Conservation (phyloP, 1,284 basidiomycete genomes). For the Xanthoconium separans region DNA sequence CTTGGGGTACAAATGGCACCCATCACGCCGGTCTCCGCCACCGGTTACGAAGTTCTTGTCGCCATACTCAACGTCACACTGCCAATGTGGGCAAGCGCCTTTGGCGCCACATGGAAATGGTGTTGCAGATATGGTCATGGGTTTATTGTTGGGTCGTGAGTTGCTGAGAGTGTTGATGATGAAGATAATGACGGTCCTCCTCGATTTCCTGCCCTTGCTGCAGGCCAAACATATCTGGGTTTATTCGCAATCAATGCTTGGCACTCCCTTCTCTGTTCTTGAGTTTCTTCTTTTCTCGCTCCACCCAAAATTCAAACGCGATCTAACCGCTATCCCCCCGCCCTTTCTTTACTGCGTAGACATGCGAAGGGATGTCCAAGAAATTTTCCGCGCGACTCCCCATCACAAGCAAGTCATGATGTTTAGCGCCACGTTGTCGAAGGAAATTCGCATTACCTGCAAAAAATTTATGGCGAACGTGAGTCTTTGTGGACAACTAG, state of each 20-base stretch:
- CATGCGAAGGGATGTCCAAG: conserved; percentile 99
- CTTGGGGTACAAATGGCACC: conserved; percentile 39
- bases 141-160: conserved; percentile 33
- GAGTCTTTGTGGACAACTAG: conserved; percentile 34
- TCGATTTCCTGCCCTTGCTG: conserved; percentile 19
- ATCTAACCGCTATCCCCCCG: conserved; percentile 66
- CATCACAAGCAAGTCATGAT: conserved; percentile 99
- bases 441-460: conserved; percentile 97
- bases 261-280: conserved; percentile 24
- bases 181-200: conserved; percentile 26
- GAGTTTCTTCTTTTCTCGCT: conserved; percentile 49
- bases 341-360: conserved; percentile 55
- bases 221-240: conserved; percentile 17
- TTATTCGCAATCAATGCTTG: conserved; percentile 9
- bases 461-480: conserved; percentile 99
- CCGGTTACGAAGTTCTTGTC: conserved; percentile 48
- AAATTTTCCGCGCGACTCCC: conserved; percentile 99
- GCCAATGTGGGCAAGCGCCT: conserved; percentile 39
- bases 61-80: conserved; percentile 50
- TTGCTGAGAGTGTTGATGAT: conserved; percentile 30
- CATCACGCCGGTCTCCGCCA: conserved; percentile 37
- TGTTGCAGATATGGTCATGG: conserved; percentile 35
- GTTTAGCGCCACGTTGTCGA: conserved; percentile 98
- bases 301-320: conserved; percentile 39
- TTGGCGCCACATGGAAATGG: conserved; percentile 36